Evolutionary conservation across 352 stramenopile species (phyloP), one percentile per base, ranked within the genome.

Genomic region (Phytophthora fragariae): DNA sequence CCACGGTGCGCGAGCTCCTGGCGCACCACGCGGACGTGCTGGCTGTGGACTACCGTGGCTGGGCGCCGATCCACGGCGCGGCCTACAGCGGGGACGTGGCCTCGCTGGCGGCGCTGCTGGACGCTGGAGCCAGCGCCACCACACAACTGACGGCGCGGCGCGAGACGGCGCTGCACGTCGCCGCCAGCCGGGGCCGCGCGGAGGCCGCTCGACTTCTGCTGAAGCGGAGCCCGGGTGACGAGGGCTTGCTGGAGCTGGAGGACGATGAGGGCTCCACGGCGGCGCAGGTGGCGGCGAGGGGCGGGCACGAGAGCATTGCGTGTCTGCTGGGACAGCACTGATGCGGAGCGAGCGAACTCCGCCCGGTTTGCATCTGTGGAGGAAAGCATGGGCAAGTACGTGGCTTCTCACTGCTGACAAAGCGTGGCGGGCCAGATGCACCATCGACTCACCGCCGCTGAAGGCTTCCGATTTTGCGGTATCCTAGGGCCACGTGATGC

Each of bases 1-100:
- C 58, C 27, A 77, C 76, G 1, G 76, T 92, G 37, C 59, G 62
- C 2, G 47, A 84, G 39, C 76, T 94, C 50, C 56, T 90, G 2
- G 65, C 49, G 2, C 64, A 84, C 41, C 72, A 83, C 17, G 84
- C 75, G 1, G 70, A 89, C 37, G 61, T 89, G 5, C 41, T 76
- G 19, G 80, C 72, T 0, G 53, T 61, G 27, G 88, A 94, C 65
- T 91, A 92, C 68, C 79, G 81, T 11, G 88, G 83, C 12, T 90
- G 85, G 82, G 76, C 70, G 5, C 62, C 80, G 31, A 69, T 89
- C 46, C 85, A 93, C 53, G 89, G 74, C 24, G 88, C 84, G 5
- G 81, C 82, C 14, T 81, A 93, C 61, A 78, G 72, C 24, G 88
- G 83, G 8, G 35, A 76, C 2, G 57, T 77, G 39, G 56, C 8